phyloP scores from a whole-genome alignment of 345 rosid species.

The Heritiera fomes region DNA sequence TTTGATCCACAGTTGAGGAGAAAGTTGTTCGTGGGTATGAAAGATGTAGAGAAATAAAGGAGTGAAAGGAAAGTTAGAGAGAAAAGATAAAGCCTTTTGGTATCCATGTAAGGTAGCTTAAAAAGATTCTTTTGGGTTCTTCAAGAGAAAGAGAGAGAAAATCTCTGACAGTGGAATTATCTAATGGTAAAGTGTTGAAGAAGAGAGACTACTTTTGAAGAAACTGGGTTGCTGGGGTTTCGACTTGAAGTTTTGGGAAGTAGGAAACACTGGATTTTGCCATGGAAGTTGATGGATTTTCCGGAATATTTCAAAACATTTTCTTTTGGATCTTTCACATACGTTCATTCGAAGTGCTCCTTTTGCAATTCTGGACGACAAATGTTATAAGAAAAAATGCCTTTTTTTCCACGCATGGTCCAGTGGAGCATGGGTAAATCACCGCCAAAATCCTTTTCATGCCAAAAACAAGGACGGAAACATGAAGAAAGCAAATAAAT shows the following conservation, averaged over 20 bases:
- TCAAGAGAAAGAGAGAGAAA: background rate
- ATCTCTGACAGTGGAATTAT: background rate
- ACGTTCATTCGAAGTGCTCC: background rate
- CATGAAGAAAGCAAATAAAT: background rate
- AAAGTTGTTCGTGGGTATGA: conserved; percentile 71
- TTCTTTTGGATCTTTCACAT: background rate
- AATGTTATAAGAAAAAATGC: background rate
- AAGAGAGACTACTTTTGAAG: conserved; percentile 13
- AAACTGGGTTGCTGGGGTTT: background rate
- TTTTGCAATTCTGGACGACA: background rate
- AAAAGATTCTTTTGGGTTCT: background rate
- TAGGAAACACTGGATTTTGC: conserved; percentile 3
- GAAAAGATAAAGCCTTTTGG: conserved; percentile 30
- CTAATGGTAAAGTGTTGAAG: background rate
- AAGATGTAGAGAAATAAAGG: conserved; percentile 35
- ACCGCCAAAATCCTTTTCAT: background rate
- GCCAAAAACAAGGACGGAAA: background rate
- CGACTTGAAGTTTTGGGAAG: no score
- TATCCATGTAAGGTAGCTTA: conserved; percentile 35
- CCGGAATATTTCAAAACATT: background rate
- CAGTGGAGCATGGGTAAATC: conserved; percentile 1
- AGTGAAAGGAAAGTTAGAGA: conserved; percentile 33
- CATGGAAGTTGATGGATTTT: background rate
- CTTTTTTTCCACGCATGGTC: background rate
- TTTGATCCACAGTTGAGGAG: conserved; percentile 78